Conservation (phyloP, 768 basidiomycete species). For the Auricularia auricula-judae region DNA sequence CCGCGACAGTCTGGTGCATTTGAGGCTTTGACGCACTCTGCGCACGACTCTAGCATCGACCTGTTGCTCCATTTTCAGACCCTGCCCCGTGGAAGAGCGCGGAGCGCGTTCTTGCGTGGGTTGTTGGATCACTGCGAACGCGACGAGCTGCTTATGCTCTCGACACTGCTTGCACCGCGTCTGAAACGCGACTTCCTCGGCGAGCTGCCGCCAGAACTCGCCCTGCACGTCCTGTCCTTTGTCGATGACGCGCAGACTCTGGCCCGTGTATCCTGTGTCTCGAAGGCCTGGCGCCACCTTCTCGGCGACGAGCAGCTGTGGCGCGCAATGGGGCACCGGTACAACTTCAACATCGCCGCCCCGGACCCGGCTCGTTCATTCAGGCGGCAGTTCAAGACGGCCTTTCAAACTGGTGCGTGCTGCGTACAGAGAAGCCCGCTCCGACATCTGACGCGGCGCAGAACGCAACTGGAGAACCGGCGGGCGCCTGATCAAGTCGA, state of each 20-base stretch:
- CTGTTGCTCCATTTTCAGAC: constrained; percentile 21
- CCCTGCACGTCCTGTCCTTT: constrained; percentile 62
- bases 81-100: constrained; percentile 27
- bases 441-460: not conserved
- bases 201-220: constrained; percentile 59
- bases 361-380: not conserved
- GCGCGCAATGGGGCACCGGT: constrained; percentile 58
- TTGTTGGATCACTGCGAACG: constrained; percentile 45
- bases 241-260: constrained; percentile 68
- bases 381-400: not conserved
- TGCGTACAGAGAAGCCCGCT: not conserved
- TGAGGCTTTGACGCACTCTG: constrained; percentile 11
- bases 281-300: constrained; percentile 57
- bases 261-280: constrained; percentile 57
- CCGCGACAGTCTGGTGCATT: constrained; percentile 26
- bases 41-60: constrained; percentile 18
- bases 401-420: not conserved
- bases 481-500: not conserved
- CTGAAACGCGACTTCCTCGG: constrained; percentile 48
- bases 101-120: constrained; percentile 41
- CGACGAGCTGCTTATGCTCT: constrained; percentile 55
- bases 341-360: constrained; percentile 28
- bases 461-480: not conserved
- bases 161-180: constrained; percentile 49
- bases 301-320: constrained; percentile 70